Conservation (phyloP, 2,329 filamentous ascomycete species). For the Fusarium caatingaense region DNA sequence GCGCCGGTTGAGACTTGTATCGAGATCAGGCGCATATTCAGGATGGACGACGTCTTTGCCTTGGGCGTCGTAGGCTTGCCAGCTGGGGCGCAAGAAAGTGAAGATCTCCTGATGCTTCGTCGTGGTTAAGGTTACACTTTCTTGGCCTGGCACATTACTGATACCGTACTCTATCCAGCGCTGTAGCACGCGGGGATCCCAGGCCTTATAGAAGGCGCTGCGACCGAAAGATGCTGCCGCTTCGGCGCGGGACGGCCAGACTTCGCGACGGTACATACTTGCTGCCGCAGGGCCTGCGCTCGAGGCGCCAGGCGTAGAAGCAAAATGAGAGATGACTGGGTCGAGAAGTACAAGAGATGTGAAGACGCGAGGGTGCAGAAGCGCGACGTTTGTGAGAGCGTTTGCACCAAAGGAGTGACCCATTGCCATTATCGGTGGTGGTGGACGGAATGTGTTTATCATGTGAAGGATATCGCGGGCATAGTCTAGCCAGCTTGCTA, state of each 20-base stretch:
- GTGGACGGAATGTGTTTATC: constrained; percentile 84
- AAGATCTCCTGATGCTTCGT: constrained; percentile 85
- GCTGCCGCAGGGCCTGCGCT: constrained; percentile 61
- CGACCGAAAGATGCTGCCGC: constrained; percentile 75
- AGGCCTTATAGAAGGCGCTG: constrained; percentile 78
- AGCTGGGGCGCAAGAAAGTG: constrained; percentile 76
- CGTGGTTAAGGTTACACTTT: constrained; percentile 78
- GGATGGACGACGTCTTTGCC: constrained; percentile 55
- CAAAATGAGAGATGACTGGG: constrained; percentile 74
- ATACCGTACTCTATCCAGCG: constrained; percentile 72
- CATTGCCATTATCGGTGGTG: constrained; percentile 83
- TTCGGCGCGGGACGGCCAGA: constrained; percentile 80
- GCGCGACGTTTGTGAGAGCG: constrained; percentile 75
- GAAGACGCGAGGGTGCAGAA: constrained; percentile 85
- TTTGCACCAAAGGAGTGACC: constrained; percentile 91
- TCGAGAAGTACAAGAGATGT: constrained; percentile 83
- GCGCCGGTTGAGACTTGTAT: constrained; percentile 52
- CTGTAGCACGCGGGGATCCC: constrained; percentile 85
- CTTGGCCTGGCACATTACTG: constrained; percentile 64
- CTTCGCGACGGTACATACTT: constrained; percentile 79
- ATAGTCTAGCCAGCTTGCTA: constrained; percentile 81
- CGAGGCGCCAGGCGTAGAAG: constrained; percentile 51
- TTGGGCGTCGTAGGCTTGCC: constrained; percentile 54
- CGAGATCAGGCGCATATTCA: constrained; percentile 59
- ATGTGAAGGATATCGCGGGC: constrained; percentile 85